Evolutionary conservation across 768 basidiomycete genomes (phyloP), one percentile per base, ranked within the genome.

Genomic region (Cyclocybe aegerita): DNA sequence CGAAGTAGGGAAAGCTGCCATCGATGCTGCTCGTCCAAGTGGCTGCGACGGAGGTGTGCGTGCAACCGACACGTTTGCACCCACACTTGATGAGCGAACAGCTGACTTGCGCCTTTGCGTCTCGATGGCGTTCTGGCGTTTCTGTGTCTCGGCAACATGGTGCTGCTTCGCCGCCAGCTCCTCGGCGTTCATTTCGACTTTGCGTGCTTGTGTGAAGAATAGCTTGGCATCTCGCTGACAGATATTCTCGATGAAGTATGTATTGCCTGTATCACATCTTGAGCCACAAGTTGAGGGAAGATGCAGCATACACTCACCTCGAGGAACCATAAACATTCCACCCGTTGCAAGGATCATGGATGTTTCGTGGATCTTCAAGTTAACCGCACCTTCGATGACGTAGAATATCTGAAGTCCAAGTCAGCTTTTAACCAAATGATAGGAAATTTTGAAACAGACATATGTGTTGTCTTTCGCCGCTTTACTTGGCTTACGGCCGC

Each of bases 181-280:
- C 9, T 61, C 64, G 4, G 44, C 41, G 40, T 51, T 61, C 59
- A 65, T 62, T 2, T 47, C 59, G 12, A 75, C 64, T 54, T 77
- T 78, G 29, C 78, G 71, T n/a, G 90, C 91, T 71, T 98, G 96
- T 0, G 93, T 86, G 71, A 98, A 98, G 73, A 96, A 97, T 7
- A 98, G 69, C 60, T 80, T 83, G 15, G 86, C 92, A 43, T 88
- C 85, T 33, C 89, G 83, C 42, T 86, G 79, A 14, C 78, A 80
- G 15, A 97, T 86, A 70, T 98, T 98, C 62, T 90, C 82, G 60
- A 98, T 92, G 51, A 83, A 82, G 65, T 98, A 98, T 7, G 80
- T 81, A 66, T 98, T 98, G 14, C 93, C 93, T 94, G 57, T 1
- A 53, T 8, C 16, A 33, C n/a, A 23, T 7, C 42, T 32, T 35